Evolutionary conservation across 495 filamentous ascomycete species (phyloP).

Genomic region (Lasiosphaeris hirsuta): DNA sequence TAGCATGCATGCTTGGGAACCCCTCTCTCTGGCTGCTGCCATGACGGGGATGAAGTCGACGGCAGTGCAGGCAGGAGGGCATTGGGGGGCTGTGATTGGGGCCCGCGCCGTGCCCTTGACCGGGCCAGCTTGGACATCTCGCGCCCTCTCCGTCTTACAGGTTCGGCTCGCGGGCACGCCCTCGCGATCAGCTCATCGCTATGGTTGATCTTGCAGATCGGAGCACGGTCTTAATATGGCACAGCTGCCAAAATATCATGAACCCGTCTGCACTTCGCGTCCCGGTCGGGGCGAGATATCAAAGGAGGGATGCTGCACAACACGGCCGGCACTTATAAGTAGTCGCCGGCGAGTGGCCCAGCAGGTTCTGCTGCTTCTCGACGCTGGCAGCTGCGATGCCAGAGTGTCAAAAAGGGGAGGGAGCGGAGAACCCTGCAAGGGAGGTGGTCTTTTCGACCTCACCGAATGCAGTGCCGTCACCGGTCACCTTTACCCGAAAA

Average conservation of each 20-base stretch:
- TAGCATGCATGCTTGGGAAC: slow-evolving; percentile 29
- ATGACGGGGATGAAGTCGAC: slow-evolving; percentile 2
- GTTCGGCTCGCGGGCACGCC: too few species aligned
- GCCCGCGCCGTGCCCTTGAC: slow-evolving; percentile 7
- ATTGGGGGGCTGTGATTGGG: slow-evolving; percentile 16
- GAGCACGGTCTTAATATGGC: too few species aligned
- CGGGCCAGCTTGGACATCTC: neutral
- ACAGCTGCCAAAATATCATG: too few species aligned
- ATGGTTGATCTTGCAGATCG: too few species aligned
- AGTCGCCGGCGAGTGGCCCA: too few species aligned
- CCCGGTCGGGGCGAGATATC: too few species aligned
- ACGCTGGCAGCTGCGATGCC: too few species aligned
- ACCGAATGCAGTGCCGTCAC: neutral
- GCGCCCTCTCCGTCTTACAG: neutral
- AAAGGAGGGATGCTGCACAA: too few species aligned
- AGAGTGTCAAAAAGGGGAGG: neutral
- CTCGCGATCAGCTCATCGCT: too few species aligned
- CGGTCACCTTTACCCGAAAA: slow-evolving; percentile 5
- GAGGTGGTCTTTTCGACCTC: neutral
- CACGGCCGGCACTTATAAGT: too few species aligned
- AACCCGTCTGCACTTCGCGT: too few species aligned
- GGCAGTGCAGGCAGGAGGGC: slow-evolving; percentile 4
- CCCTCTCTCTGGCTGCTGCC: slow-evolving; percentile 16
- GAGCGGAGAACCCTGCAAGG: neutral
- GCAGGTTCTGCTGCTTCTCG: too few species aligned